Base-by-base conservation (phyloP, 2,329 filamentous ascomycete genomes). In the Chaetomium strumarium region DNA sequence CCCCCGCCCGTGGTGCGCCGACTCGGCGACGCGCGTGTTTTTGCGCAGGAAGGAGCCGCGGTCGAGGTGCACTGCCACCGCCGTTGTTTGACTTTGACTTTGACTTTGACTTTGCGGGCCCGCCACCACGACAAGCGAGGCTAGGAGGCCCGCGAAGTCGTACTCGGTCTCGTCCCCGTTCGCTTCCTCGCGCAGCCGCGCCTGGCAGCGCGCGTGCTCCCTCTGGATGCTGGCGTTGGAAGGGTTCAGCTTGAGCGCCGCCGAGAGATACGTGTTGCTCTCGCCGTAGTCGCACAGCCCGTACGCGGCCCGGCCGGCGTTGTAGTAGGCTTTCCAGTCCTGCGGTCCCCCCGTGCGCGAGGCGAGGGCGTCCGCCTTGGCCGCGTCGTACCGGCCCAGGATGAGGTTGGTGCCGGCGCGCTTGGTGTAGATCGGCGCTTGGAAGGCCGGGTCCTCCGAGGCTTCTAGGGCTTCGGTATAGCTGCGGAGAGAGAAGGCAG, bases 1-100 rank as follows among this genome's bases (percentile, higher is more conserved):
- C 2, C 73, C 74, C 3, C 67, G 66, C 10, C 74, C 73, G 58
- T 69, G 63, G 24, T 62, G 58, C 0, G 57, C 52, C 5, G 70
- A 71, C 0, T 63, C 52, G n/a, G 49, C 58, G 13, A 73, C 57
- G 19, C 58, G 56, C 2, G 68, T 70, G 40, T 67, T n/a, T n/a
- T n/a, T 65, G 2, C 55, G 37, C 8, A 68, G 53, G 57, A 71
- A 72, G 11, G 65, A 68, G 2, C 64, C 70, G 13, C 58, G 55
- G 56, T 71, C 68, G 5, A 69, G 55, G 19, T 64, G 63, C 1
- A 63, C 58, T 20, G 53, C 46, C n/a, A n/a, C n/a, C n/a, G n/a
- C n/a, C n/a, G n/a, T n/a, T n/a, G n/a, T n/a, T n/a, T n/a, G n/a
- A n/a, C n/a, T n/a, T n/a, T n/a, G n/a, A n/a, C n/a, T n/a, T n/a